These are phyloP conservation scores for Lagerstroemia speciosa DNA, from an alignment of 345 rosid genomes.

Conservation along the genomic window DNA sequence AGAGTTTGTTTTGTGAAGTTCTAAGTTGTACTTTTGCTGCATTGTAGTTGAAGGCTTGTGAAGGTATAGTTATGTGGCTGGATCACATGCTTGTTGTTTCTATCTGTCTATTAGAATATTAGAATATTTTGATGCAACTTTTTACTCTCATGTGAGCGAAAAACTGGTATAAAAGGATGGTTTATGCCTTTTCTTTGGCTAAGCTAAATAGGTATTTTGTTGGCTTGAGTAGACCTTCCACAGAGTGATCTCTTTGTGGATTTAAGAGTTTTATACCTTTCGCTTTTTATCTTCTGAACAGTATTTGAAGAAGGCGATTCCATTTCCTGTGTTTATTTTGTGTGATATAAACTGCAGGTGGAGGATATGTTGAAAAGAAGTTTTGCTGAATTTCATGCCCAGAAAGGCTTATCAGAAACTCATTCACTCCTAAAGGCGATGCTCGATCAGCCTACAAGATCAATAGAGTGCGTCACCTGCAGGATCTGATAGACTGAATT, in stretches of 20 bases:
- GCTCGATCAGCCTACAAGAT: conserved; percentile 64
- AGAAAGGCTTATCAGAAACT: conserved; percentile 82
- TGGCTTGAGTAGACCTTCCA: not conserved
- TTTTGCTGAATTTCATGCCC: conserved; percentile 94
- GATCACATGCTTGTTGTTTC: not conserved
- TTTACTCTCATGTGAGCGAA: not conserved
- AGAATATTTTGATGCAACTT: not conserved
- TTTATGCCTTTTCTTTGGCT: not conserved
- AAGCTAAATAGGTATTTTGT: not conserved
- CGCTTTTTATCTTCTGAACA: not conserved
- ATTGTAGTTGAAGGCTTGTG: not conserved
- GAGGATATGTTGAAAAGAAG: conserved; percentile 99
- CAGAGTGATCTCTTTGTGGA: not conserved
- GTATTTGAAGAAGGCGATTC: not conserved
- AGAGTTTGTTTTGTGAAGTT: not conserved
- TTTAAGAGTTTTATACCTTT: not conserved
- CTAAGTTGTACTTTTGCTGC: not conserved
- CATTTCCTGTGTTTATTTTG: conserved; percentile 6
- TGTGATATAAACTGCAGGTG: conserved; percentile 42
- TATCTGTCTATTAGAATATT: not conserved
- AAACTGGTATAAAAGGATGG: not conserved
- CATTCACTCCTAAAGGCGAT: conserved; percentile 68
- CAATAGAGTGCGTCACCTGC: conserved; percentile 54
- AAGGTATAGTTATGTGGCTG: not conserved
- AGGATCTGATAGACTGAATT: conserved; percentile 1